Conservation (phyloP, 31 red algal genomes). For the Odonthalia washingtoniensis region DNA sequence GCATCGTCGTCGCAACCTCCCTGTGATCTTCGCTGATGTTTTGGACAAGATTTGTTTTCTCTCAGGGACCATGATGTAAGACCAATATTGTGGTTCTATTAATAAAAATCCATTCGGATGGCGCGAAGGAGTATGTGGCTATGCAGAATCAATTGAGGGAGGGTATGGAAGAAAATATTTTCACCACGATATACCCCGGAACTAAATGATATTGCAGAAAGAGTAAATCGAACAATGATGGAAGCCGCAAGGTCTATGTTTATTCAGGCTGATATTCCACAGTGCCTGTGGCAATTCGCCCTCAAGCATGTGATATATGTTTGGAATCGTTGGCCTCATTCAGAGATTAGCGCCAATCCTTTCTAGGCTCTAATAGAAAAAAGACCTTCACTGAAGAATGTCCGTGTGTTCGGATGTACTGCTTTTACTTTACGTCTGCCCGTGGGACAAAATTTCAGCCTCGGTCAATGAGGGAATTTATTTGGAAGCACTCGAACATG, state of each 20-base stretch:
- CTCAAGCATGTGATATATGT: no score
- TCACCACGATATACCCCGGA: background rate
- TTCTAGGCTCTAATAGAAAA: no score
- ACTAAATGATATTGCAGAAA: conserved; percentile 8
- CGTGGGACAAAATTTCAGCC: no score
- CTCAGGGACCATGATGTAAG: background rate
- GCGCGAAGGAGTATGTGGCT: background rate
- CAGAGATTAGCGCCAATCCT: no score
- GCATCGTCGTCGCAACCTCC: background rate
- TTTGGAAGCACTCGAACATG: no score
- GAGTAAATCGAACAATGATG: conserved; percentile 6
- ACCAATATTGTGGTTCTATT: background rate
- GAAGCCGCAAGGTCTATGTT: background rate
- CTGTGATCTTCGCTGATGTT: background rate
- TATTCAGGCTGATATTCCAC: background rate
- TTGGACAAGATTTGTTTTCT: background rate
- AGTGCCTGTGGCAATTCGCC: no score
- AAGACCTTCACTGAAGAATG: no score
- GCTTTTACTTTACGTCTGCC: no score
- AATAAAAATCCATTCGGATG: background rate
- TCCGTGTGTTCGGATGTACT: no score
- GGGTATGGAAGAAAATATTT: background rate
- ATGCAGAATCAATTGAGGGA: background rate
- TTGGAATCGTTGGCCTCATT: no score
- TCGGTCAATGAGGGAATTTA: no score